Base-by-base conservation (phyloP, 1,284 basidiomycete genomes). In the Earliella scabrosa region DNA sequence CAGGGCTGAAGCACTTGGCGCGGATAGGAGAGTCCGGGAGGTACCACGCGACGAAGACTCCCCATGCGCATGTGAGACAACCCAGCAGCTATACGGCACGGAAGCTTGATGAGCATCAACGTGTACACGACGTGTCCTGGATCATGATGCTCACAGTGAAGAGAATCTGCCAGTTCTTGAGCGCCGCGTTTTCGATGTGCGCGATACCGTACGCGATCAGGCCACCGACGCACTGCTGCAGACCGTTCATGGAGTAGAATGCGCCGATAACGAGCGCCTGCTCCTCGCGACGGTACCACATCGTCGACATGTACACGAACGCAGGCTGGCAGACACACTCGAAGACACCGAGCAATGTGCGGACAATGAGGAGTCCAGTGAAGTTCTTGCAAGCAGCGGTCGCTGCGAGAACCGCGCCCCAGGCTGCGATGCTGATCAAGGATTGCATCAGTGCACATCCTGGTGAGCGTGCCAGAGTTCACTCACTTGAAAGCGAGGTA, bases 121-220 rank as follows among this genome's bases (percentile, higher is more conserved):
- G n/a, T n/a, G n/a, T n/a, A n/a, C n/a, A n/a, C n/a, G n/a, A n/a
- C n/a, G n/a, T n/a, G n/a, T n/a, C n/a, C n/a, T n/a, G n/a, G n/a
- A n/a, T n/a, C n/a, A 32, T 11, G 27, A 13, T 34, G 57, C 75
- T 39, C 40, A 78, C 78, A 9, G 74, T 75, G 65, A 82, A 82
- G 31, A 82, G 67, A 27, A 82, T 75, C 60, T 82, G 79, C 81
- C 81, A 83, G 58, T 81, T 81, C 52, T 80, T 77, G 27, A 83
- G 66, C 2, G 69, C 70, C 2, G 70, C 69, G 27, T 69, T 52
- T 2, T 79, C 57, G 54, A 81, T 75, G 46, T 82, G 81, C 7
- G 76, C 75, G 45, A 82, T 76, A 11, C 78, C 81, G 52, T 80
- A 81, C 0, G 77, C 78, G 48, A 82, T 77, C 26, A 81, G 63